Evolutionary conservation across 106 monocot genomes (phyloP), one percentile per base, ranked within the genome.

Genomic region (Alisma plantagoaquatica): DNA sequence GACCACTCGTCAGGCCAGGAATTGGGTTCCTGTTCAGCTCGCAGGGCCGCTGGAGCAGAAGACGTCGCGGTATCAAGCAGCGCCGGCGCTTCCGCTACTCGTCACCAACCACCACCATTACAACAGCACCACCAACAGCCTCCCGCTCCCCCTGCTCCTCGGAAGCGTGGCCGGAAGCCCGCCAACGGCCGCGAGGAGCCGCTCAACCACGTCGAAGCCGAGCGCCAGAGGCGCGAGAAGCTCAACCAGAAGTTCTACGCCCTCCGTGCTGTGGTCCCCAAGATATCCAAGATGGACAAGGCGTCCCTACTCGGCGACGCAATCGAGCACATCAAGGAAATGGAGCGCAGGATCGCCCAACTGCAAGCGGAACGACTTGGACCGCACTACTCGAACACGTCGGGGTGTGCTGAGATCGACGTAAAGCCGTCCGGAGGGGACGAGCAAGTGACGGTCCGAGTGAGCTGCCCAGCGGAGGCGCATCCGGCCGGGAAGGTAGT

Each of bases 211-310:
- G 83, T 83, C 12, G 83, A 83, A 57, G 83, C 83, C 0, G 83
- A 83, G 67, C 54, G 83, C 41, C 83, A 83, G 63, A 66, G 83
- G 43, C 53, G 83, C 44, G 83, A 83, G 74, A 83, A 83, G 67
- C 83, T 83, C 6, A 83, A 83, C 68, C 83, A 83, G 68, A 7
- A 77, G 56, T 83, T 83, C 67, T 83, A 77, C 25, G 77, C 83
- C 0, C 56, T 83, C 8, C 33, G 83, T 23, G 77, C 83, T 7
- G 83, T 83, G 17, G 83, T 83, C 23, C 83, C 83, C 51, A 83
- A 83, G 50, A 83, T 83, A 24, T 83, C 83, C 3, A 83, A 83
- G 66, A 83, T 83, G 83, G 83, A 77, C n/a, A n/a, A n/a, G n/a
- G n/a, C n/a, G n/a, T n/a, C n/a, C n/a, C n/a, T n/a, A n/a, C n/a